Percentiles rank a stretch among this genome's conserved stretches.
phyloP scores from a whole-genome alignment of 1,139 yeast species.

The Pichia cactophila region DNA sequence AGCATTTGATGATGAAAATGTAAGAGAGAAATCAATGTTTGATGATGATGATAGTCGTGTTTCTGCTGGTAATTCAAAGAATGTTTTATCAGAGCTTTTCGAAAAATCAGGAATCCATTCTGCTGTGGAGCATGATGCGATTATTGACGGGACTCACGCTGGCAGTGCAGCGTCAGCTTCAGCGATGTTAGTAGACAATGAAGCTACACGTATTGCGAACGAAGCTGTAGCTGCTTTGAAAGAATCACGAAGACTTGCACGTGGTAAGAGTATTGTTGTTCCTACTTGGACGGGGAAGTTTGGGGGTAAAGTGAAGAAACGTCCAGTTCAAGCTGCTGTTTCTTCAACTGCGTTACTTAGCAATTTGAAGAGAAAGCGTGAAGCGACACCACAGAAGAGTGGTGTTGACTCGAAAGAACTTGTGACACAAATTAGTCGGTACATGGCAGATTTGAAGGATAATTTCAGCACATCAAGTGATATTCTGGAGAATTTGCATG shows the following conservation, averaged over 20 bases:
- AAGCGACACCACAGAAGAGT: conserved; percentile 1
- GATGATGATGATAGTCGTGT: conserved; percentile 16
- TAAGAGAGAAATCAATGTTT: conserved; percentile 22
- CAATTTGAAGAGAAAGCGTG: conserved; percentile 27
- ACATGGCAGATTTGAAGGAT: conserved; percentile 31
- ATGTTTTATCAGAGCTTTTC: conserved; percentile 70
- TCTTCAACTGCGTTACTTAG: conserved; percentile 30
- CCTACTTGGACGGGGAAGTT: conserved; percentile 97
- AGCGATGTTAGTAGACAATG: conserved; percentile 48
- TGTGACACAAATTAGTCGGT: conserved; percentile 27
- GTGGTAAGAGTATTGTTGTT: conserved; percentile 62
- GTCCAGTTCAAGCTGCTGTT: background rate
- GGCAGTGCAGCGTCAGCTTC: conserved; percentile 23
- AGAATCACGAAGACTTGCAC: conserved; percentile 57
- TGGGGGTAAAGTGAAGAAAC: conserved; percentile 65
- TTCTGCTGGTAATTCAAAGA: conserved; percentile 31
- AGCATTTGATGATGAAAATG: conserved; percentile 38
- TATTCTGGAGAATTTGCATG: conserved; percentile 44
- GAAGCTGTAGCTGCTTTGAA: conserved; percentile 70
- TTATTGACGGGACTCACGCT: conserved; percentile 42
- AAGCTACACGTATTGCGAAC: conserved; percentile 70
- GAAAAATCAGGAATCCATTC: conserved; percentile 69
- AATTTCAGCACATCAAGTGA: conserved; percentile 49
- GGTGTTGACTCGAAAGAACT: conserved; percentile 19
- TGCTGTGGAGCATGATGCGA: conserved; percentile 70